Percentiles rank a stretch among this genome's conserved stretches.
Evolutionary conservation across 441 rosid genomes (phyloP).

Genomic region (Bocquillonia castaneifolia): DNA sequence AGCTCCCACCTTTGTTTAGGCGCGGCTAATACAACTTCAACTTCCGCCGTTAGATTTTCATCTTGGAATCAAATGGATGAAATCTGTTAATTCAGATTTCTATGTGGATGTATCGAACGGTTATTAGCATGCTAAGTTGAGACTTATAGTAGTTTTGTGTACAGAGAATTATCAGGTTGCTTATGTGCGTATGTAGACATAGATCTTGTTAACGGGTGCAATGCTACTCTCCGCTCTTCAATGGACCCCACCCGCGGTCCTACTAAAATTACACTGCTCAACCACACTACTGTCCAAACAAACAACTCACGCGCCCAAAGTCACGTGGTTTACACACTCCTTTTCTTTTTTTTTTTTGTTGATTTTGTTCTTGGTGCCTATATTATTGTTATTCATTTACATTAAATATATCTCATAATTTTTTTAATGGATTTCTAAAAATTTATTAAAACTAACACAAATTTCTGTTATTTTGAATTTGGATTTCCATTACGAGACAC

Average conservation of each 20-base stretch:
- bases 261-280: constrained; percentile 6
- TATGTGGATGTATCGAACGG: background rate
- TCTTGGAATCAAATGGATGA: background rate
- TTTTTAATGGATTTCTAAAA: too few species aligned
- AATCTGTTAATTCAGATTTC: background rate
- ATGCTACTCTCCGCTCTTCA: constrained; percentile 6
- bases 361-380: too few species aligned
- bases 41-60: background rate
- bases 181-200: background rate
- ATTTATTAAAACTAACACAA: too few species aligned
- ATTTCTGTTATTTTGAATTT: too few species aligned
- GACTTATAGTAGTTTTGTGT: background rate
- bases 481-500: too few species aligned
- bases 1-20: background rate
- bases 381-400: too few species aligned
- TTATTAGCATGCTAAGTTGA: background rate
- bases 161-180: background rate
- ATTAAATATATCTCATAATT: too few species aligned
- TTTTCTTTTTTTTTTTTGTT: background rate
- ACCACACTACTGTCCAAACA: constrained; percentile 4
- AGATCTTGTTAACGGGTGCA: constrained; percentile 12
- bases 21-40: constrained; percentile 5
- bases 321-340: background rate
- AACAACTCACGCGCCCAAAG: background rate
- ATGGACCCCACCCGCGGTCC: background rate